Conservation (phyloP, 768 basidiomycete species). For the Myochromella boudieri region DNA sequence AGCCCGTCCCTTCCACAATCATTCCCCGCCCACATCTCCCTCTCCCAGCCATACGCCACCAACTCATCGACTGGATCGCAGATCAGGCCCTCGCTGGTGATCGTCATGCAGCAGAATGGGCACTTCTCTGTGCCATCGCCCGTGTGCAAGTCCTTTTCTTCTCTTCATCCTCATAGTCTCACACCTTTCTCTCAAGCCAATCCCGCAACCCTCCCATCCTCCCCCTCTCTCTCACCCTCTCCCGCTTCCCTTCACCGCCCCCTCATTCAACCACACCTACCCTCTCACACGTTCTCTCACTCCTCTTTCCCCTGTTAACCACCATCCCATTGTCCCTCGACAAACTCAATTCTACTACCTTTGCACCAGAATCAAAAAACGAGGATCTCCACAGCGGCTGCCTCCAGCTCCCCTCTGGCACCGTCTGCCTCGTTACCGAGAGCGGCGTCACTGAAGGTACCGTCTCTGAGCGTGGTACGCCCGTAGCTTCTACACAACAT, state of each 20-base stretch:
- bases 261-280: conserved; percentile 40
- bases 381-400: conserved; percentile 72
- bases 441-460: conserved; percentile 66
- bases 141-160: conserved; percentile 52
- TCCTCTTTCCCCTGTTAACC: conserved; percentile 57
- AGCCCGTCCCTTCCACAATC: conserved; percentile 37
- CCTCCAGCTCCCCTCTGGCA: conserved; percentile 68
- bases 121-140: conserved; percentile 58
- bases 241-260: conserved; percentile 2
- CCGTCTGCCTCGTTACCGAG: conserved; percentile 64
- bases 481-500: conserved; percentile 1
- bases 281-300: conserved; percentile 52
- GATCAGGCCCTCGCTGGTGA: conserved; percentile 70
- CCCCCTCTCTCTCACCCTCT: conserved; percentile 56
- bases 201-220: conserved; percentile 65
- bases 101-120: conserved; percentile 69
- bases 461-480: conserved; percentile 54
- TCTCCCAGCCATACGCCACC: conserved; percentile 31
- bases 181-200: conserved; percentile 43
- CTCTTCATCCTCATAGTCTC: conserved; percentile 1
- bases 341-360: conserved; percentile 54
- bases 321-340: conserved; percentile 62
- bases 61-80: conserved; percentile 75
- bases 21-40: conserved; percentile 39
- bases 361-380: conserved; percentile 67